A percentile compares a stretch with the other conserved stretches of the same genome.
Conservation (phyloP, 1,284 basidiomycete species). For the Ganoderma leucocontextum region DNA sequence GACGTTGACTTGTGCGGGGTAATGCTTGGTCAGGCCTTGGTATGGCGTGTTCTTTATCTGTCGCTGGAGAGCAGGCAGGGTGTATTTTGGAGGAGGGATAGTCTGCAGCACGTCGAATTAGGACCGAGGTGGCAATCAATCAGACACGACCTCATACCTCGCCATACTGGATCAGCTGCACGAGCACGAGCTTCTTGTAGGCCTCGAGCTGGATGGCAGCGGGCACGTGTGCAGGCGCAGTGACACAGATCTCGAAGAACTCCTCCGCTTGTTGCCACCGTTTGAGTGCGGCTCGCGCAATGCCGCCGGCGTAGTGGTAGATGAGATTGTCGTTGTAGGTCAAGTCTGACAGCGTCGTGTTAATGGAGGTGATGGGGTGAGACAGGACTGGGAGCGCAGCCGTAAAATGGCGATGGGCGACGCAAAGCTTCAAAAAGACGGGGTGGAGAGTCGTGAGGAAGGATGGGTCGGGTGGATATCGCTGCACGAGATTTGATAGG, state of each 20-base stretch:
- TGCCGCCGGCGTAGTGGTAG: slow-evolving; percentile 81
- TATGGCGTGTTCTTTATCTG: slow-evolving; percentile 73
- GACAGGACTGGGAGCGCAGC: slow-evolving; percentile 65
- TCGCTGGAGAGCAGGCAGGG: slow-evolving; percentile 60
- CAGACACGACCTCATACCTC: slow-evolving; percentile 51
- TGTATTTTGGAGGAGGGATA: slow-evolving; percentile 72
- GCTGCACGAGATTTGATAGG: slow-evolving; percentile 62
- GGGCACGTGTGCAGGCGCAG: slow-evolving; percentile 70
- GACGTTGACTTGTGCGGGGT: slow-evolving; percentile 57
- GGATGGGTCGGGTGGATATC: slow-evolving; percentile 63
- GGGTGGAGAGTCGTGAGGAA: slow-evolving; percentile 77
- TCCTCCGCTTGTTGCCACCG: slow-evolving; percentile 73
- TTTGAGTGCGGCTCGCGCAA: slow-evolving; percentile 67
- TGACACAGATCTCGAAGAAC: slow-evolving; percentile 80
- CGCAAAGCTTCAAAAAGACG: slow-evolving; percentile 55
- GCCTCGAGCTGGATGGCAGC: slow-evolving; percentile 85
- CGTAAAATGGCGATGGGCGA: slow-evolving; percentile 58
- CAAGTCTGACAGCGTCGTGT: slow-evolving; percentile 61
- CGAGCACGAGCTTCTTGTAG: slow-evolving; percentile 80
- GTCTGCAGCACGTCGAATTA: slow-evolving; percentile 47
- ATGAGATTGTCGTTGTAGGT: slow-evolving; percentile 77
- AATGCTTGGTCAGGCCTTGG: slow-evolving; percentile 64
- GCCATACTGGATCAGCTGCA: slow-evolving; percentile 79
- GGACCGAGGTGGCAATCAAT: neutral
- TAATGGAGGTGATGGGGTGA: slow-evolving; percentile 66